These are phyloP conservation scores for Eucalyptus marginata DNA, from an alignment of 345 rosid species.

Conservation along the genomic window DNA sequence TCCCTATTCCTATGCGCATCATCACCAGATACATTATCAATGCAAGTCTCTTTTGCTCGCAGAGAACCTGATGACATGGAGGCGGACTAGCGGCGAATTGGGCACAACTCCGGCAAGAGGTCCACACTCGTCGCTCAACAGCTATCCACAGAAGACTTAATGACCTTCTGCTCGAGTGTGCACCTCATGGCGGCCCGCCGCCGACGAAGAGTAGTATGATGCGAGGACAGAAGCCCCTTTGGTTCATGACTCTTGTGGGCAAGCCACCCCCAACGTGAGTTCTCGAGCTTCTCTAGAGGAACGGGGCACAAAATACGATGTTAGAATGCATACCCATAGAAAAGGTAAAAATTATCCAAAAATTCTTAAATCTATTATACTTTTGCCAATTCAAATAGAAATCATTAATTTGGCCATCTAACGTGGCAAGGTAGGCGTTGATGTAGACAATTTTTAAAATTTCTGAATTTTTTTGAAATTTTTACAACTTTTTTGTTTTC, in stretches of 20 bases:
- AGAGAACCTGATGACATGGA: neutral
- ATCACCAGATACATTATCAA: neutral
- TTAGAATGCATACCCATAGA: neutral
- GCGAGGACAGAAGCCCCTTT: neutral
- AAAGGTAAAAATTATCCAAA: neutral
- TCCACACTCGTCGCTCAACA: neutral
- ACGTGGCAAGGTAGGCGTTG: accelerated
- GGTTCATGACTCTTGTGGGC: neutral
- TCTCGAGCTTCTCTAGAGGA: neutral
- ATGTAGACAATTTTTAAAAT: no score
- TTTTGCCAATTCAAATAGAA: no score
- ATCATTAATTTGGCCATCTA: no score
- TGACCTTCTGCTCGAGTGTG: neutral
- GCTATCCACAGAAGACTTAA: neutral
- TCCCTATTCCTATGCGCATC: neutral
- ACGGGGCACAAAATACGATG: neutral
- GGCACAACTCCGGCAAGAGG: neutral
- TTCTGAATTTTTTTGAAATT: no score
- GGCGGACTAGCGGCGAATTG: neutral
- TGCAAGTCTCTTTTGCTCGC: neutral
- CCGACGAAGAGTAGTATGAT: neutral
- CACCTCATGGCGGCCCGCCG: neutral
- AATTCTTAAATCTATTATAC: no score
- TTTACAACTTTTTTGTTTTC: no score
- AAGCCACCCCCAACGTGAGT: neutral